A percentile compares a stretch with the other conserved stretches of the same genome.
phyloP scores from a whole-genome alignment of 768 basidiomycete genomes.

The Suillus discolor region DNA sequence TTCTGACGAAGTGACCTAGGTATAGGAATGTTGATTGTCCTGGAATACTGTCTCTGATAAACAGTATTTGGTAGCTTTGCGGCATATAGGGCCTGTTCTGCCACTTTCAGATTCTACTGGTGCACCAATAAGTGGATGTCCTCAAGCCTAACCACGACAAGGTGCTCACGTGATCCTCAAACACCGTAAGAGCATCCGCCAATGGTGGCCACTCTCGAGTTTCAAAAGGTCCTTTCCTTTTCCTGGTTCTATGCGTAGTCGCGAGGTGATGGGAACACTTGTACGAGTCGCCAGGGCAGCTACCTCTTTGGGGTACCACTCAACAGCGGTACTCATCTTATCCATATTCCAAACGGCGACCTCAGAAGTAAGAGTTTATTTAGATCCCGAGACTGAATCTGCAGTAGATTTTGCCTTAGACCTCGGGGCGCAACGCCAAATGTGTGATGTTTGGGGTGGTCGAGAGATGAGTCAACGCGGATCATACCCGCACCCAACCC shows the following conservation, averaged over 20 bases:
- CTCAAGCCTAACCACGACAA: background rate
- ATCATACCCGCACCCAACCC: too few relatives aligned
- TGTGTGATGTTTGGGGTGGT: background rate
- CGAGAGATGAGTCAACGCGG: background rate
- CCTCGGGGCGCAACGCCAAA: conserved; percentile 30
- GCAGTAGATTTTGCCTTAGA: conserved; percentile 51
- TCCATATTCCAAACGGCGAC: conserved; percentile 59
- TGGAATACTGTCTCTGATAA: conserved; percentile 59
- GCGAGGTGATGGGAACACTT: conserved; percentile 70
- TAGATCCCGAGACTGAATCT: conserved; percentile 67
- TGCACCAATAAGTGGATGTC: conserved; percentile 19
- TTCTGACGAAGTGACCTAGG: conserved; percentile 33
- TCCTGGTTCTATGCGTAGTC: conserved; percentile 62
- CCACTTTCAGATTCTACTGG: conserved; percentile 71
- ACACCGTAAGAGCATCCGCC: conserved; percentile 83
- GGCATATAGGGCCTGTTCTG: conserved; percentile 73
- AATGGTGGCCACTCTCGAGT: conserved; percentile 75
- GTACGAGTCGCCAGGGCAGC: conserved; percentile 69
- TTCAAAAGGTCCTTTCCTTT: conserved; percentile 36
- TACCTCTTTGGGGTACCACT: conserved; percentile 77
- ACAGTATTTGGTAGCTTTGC: conserved; percentile 72
- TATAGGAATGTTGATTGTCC: conserved; percentile 78
- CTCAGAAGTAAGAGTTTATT: conserved; percentile 57
- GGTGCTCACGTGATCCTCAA: conserved; percentile 70
- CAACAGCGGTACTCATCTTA: conserved; percentile 63